Evolutionary conservation across 352 stramenopile genomes (phyloP), one percentile per base, ranked within the genome.

Genomic region (Pythium oligandrum): DNA sequence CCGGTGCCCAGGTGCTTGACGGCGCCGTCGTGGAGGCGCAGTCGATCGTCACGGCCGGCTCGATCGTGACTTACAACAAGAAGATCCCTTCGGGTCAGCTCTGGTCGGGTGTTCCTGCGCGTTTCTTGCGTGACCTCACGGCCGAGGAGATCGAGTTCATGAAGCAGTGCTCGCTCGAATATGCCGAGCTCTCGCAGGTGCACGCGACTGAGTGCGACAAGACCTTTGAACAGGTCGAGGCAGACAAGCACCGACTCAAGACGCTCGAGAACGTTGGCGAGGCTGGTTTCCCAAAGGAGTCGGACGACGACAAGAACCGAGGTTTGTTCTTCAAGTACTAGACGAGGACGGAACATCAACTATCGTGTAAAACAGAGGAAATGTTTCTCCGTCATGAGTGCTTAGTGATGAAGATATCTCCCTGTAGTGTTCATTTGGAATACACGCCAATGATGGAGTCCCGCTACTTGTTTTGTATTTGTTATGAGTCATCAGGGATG

Each of bases 291-390:
- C 76, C 77, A 11, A 77, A 89, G 68, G 84, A 83, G 62, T 60
- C 81, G 7, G 64, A 80, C 17, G 65, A 85, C 47, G 78, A 82
- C 32, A 77, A 89, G 64, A 81, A 95, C 66, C 87, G 73, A 26
- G 85, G 85, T 37, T 59, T 95, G 51, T 95, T 86, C 71, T 95
- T 95, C 73, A 86, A 81, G 73, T 95, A 95, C 77, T 95, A 95
- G 78, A 83, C 49, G 48, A 38, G 7, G 35, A 44, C 10, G 17
- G 17, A 26, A 26, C 17, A 26, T 26, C 17, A 26, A 26, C 17
- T 26, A 26, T 26, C 17, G 17, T 26, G 17, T 26, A 26, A 26
- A 26, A 26, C 17, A 26, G 17, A 26, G 17, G 17, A 26, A 26
- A 26, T 26, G 17, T 26, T 26, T 26, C 17, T 26, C 17, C 17